Percentiles rank a stretch among this genome's conserved stretches.
Conservation (phyloP, 2,329 filamentous ascomycete genomes). For the Cryphonectria parasitica region DNA sequence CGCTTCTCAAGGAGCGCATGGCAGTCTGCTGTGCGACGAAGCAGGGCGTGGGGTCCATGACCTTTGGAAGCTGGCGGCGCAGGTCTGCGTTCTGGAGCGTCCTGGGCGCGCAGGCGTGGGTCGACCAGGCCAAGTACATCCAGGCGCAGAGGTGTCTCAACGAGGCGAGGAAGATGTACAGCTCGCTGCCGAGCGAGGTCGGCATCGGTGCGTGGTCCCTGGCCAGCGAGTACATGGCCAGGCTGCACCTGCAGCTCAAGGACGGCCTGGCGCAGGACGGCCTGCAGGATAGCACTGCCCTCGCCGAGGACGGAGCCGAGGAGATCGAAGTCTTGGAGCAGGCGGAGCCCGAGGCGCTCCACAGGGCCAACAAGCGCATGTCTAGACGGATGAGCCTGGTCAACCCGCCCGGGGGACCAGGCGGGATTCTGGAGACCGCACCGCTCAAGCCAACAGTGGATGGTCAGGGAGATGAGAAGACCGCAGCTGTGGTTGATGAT, state of each 20-base stretch:
- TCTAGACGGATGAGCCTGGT: constrained; percentile 61
- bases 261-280: constrained; percentile 47
- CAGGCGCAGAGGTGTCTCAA: constrained; percentile 80
- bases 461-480: constrained; percentile 7
- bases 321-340: constrained; percentile 49
- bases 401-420: constrained; percentile 38
- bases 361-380: constrained; percentile 44
- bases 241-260: constrained; percentile 54
- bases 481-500: constrained; percentile 30
- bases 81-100: constrained; percentile 92
- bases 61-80: constrained; percentile 72
- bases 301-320: constrained; percentile 38
- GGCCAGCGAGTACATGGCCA: constrained; percentile 57
- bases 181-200: constrained; percentile 51
- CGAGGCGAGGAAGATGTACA: constrained; percentile 64
- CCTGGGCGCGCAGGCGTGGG: constrained; percentile 82
- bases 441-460: constrained; percentile 34
- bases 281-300: constrained; percentile 31
- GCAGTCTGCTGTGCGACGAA: constrained; percentile 82
- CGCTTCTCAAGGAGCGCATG: constrained; percentile 83
- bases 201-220: constrained; percentile 55
- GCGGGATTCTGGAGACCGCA: constrained; percentile 39
- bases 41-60: constrained; percentile 65
- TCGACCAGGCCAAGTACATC: constrained; percentile 73
- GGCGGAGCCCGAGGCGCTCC: constrained; percentile 60